A percentile compares a stretch with the other conserved stretches of the same genome.
phyloP scores from a whole-genome alignment of 495 filamentous ascomycete species.

The Penicillium taxi region DNA sequence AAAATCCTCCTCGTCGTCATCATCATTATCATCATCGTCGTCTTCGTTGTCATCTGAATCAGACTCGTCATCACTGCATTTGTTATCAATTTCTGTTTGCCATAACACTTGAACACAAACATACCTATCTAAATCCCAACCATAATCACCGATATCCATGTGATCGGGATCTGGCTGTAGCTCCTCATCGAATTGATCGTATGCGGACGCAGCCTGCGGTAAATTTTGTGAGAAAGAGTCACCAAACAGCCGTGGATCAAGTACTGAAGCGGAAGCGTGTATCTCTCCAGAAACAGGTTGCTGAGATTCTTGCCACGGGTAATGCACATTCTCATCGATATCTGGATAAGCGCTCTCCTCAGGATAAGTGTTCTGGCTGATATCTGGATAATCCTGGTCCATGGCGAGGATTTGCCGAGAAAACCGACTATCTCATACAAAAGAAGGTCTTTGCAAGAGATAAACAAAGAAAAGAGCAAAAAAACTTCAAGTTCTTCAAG shows the following conservation, averaged over 20 bases:
- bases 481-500: background rate
- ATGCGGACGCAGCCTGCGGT: constrained; percentile 5
- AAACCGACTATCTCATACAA: background rate
- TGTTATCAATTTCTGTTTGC: background rate
- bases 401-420: constrained; percentile 8
- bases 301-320: constrained; percentile 27
- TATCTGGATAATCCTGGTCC: constrained; percentile 15
- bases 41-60: background rate
- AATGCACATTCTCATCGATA: constrained; percentile 30
- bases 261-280: constrained; percentile 21
- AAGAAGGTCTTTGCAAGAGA: background rate
- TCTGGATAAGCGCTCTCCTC: constrained; percentile 30
- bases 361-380: constrained; percentile 11
- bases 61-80: background rate
- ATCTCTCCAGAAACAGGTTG: constrained; percentile 10
- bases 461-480: background rate
- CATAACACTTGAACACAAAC: background rate
- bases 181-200: constrained; percentile 10
- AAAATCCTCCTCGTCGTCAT: constrained; percentile 17
- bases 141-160: constrained; percentile 17
- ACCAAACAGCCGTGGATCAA: constrained; percentile 39
- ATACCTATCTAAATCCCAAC: constrained; percentile 31
- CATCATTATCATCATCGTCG: constrained; percentile 15
- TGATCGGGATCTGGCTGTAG: background rate
- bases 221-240: constrained; percentile 12